Conservation (phyloP, 2,329 filamentous ascomycete genomes). For the Claviceps sp. region DNA sequence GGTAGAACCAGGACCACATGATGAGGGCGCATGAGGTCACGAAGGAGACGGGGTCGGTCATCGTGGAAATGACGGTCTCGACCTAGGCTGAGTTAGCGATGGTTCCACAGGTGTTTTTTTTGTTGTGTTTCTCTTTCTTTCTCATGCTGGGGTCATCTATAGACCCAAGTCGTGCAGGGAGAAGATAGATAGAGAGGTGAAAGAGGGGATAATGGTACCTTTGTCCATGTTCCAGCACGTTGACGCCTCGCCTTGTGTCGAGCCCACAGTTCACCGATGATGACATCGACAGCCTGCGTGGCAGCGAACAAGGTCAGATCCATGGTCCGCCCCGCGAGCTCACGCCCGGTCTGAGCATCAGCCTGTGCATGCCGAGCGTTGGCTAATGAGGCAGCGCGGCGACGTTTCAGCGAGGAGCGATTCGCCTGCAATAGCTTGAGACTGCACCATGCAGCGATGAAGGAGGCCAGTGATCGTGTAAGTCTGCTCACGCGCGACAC, state of each 20-base stretch:
- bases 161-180: not conserved
- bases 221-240: constrained; percentile 32
- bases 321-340: constrained; percentile 56
- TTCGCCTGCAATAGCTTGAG: constrained; percentile 45
- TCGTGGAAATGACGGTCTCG: constrained; percentile 21
- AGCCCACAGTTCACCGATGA: constrained; percentile 53
- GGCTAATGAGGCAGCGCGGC: constrained; percentile 8
- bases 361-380: not conserved
- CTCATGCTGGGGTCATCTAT: no score
- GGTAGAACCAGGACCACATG: constrained; percentile 86
- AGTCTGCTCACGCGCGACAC: constrained; percentile 24
- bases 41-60: constrained; percentile 57
- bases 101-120: not conserved
- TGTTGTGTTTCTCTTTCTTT: no score
- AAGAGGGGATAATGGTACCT: constrained; percentile 17
- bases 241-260: constrained; percentile 31
- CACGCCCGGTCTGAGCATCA: constrained; percentile 8
- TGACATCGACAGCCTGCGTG: constrained; percentile 57
- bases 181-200: not conserved
- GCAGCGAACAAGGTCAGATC: constrained; percentile 72
- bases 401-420: constrained; percentile 15
- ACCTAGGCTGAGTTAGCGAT: constrained; percentile 9
- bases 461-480: constrained; percentile 43
- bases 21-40: constrained; percentile 58
- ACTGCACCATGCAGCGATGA: constrained; percentile 44